Base-by-base conservation (phyloP, 2,329 filamentous ascomycete genomes). In the Diaporthe humulicola region DNA sequence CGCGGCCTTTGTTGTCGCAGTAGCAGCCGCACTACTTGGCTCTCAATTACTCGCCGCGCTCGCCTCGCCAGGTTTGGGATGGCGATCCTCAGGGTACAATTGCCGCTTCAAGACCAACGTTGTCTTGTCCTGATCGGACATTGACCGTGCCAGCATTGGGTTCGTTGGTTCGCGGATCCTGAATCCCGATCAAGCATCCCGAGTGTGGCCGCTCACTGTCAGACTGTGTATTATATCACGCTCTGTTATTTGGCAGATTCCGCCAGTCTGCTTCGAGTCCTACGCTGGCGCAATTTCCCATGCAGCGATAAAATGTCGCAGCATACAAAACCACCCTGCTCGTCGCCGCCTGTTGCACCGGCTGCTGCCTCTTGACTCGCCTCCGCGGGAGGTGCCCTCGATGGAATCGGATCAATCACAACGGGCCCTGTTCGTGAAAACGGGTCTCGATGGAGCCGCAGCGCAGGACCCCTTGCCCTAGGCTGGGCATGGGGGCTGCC, bases 361-460 rank as follows among this genome's bases (percentile, higher is more conserved):
- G 57, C 36, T n/a, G 57, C 57, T 64, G 57, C 56, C 48, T 52
- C 52, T 71, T 71, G 67, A 60, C 66, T 71, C 58, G 71, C 30
- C 71, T 50, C 54, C 19, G 64, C 36, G 40, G 66, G 36, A 57
- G 61, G 38, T 54, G 66, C 36, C 74, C 70, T 70, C 40, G 40
- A 64, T 56, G 64, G 25, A 67, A 73, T 52, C 38, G n/a, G 64
- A 45, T 74, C 64, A 71, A 72, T 72, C 70, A 72, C 45, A 58
- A 40, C 50, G 19, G 66, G 64, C 36, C 64, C 56, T 48, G 69
- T 64, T 71, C 72, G 72, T 73, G 71, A 66, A 70, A 57, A 70
- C 42, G 74, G 72, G 67, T 36, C 72, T 66, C 52, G 67, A 71
- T 52, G 58, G 67, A 74, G 72, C 69, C 74, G 64, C 58, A 74